A percentile compares a stretch with the other conserved stretches of the same genome.
phyloP scores from a whole-genome alignment of 1,284 basidiomycete species.

The Rhizopogon parksii region DNA sequence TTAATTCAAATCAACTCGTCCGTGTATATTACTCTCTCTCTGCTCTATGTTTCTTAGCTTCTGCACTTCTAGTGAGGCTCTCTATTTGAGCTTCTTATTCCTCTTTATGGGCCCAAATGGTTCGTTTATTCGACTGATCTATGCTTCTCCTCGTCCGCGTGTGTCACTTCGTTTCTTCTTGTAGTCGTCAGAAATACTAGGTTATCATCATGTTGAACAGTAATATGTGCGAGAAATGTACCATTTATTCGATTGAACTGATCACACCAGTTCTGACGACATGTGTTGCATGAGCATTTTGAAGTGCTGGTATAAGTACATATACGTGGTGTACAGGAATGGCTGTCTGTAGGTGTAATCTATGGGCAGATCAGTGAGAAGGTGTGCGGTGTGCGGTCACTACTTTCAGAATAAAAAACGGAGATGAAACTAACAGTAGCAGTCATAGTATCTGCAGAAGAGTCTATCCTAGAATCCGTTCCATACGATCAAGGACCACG shows the following conservation, averaged over 20 bases:
- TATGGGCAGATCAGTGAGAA: not conserved
- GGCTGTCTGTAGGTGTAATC: slow-evolving; percentile 3
- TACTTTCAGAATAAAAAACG: not conserved
- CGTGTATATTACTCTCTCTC: not conserved
- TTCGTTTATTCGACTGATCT: slow-evolving; percentile 6
- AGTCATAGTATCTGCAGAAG: not conserved
- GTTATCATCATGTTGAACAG: not conserved
- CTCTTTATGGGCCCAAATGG: slow-evolving; percentile 25
- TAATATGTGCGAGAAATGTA: slow-evolving; percentile 1
- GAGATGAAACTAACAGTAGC: not conserved
- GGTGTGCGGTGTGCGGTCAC: not conserved
- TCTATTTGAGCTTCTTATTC: slow-evolving; percentile 25
- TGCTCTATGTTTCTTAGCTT: not conserved
- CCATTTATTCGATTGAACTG: not conserved
- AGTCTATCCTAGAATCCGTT: slow-evolving; percentile 42
- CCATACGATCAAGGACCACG: slow-evolving; percentile 56
- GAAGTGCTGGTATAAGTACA: not conserved
- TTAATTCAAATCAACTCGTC: not conserved
- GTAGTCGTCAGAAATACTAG: not conserved
- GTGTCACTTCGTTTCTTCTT: not conserved
- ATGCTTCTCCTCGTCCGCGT: not conserved
- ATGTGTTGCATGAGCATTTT: not conserved
- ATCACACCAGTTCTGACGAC: not conserved
- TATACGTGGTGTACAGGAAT: not conserved
- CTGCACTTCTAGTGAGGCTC: slow-evolving; percentile 16